Percentiles rank a stretch among this genome's conserved stretches.
Conservation (phyloP, 1,284 basidiomycete genomes). For the Trametes pubescens region DNA sequence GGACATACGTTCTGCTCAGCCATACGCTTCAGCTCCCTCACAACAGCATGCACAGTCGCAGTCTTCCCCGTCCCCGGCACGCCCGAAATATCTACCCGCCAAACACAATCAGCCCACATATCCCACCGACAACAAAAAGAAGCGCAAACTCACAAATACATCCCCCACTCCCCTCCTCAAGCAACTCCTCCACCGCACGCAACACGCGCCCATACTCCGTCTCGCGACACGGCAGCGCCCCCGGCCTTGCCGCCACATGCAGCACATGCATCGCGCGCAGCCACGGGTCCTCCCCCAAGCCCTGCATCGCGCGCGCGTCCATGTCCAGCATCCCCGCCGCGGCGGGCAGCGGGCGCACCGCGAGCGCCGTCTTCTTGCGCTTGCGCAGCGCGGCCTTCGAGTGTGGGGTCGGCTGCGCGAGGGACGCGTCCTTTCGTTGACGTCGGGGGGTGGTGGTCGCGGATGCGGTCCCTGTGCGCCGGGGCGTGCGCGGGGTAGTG, state of each 20-base stretch:
- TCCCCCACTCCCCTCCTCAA: constrained; percentile 93
- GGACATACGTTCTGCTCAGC: constrained; percentile 76
- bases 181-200: constrained; percentile 81
- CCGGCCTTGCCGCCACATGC: constrained; percentile 94
- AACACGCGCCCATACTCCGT: constrained; percentile 87
- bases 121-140: neutral
- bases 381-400: constrained; percentile 66
- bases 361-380: constrained; percentile 46
- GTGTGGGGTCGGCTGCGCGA: constrained; percentile 71
- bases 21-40: constrained; percentile 88
- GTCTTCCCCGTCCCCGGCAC: constrained; percentile 99
- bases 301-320: constrained; percentile 18
- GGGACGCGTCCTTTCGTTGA: constrained; percentile 36
- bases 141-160: constrained; percentile 82
- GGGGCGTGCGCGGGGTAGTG: constrained; percentile 36
- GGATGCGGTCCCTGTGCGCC: constrained; percentile 33
- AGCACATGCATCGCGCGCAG: constrained; percentile 86
- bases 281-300: constrained; percentile 79
- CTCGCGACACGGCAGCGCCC: constrained; percentile 90
- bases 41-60: constrained; percentile 93
- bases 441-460: constrained; percentile 35
- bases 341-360: constrained; percentile 48
- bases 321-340: constrained; percentile 41
- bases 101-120: neutral
- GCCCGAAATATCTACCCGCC: constrained; percentile 85